These are phyloP conservation scores for Capronia epimyces DNA, from an alignment of 2,329 filamentous ascomycete genomes.

Conservation along the genomic window DNA sequence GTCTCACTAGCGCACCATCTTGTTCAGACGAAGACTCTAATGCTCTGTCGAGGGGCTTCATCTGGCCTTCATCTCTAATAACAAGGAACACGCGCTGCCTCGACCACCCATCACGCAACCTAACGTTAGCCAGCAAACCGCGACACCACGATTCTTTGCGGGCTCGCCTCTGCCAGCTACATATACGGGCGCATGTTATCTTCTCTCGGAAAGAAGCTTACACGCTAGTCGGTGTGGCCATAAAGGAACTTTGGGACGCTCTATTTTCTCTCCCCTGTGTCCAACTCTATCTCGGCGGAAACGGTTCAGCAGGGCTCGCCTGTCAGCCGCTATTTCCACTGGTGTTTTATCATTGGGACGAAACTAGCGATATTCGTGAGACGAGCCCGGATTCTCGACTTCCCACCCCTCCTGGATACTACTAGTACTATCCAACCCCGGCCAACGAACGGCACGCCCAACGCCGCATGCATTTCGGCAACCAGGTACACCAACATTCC, in stretches of 20 bases:
- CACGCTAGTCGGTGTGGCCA: not conserved
- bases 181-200: no score
- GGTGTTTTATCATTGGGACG: not conserved
- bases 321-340: not conserved
- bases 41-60: not conserved
- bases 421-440: not conserved
- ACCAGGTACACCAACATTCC: conserved; percentile 1
- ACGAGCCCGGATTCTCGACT: not conserved
- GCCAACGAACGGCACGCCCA: not conserved
- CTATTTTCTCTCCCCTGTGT: not conserved
- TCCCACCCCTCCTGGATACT: not conserved
- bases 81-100: not conserved
- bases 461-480: not conserved
- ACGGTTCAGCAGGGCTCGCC: not conserved
- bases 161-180: not conserved
- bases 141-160: not conserved
- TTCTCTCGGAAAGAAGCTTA: no score
- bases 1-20: not conserved
- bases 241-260: not conserved
- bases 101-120: not conserved
- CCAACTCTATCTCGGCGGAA: not conserved
- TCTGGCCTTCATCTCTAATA: not conserved
- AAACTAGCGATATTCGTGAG: not conserved
- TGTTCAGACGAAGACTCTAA: not conserved
- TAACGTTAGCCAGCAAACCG: not conserved